Percentiles rank a stretch among this genome's conserved stretches.
phyloP scores from a whole-genome alignment of 805 yeast genomes.

The Teunomyces kruisii region DNA sequence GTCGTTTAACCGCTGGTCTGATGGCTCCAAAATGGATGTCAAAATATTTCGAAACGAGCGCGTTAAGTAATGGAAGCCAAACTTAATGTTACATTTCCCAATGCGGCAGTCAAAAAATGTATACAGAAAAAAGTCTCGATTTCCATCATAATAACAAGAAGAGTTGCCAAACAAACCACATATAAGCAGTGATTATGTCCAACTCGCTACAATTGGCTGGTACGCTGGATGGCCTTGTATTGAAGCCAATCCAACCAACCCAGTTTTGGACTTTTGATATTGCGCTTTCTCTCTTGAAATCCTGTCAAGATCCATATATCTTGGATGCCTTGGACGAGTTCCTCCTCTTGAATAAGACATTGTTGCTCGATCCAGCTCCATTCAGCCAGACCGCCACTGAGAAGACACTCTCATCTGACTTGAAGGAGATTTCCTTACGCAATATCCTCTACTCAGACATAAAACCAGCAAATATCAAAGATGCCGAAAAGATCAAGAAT shows the following conservation, averaged over 20 bases:
- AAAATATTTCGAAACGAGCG: conserved; percentile 1
- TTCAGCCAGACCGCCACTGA: conserved; percentile 14
- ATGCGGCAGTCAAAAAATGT: conserved; percentile 14
- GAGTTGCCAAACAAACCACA: conserved; percentile 1
- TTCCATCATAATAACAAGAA: not conserved
- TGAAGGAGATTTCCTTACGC: conserved; percentile 39
- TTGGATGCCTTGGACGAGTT: conserved; percentile 42
- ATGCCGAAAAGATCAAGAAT: conserved; percentile 41
- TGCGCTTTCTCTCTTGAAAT: conserved; percentile 33
- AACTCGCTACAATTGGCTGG: conserved; percentile 4
- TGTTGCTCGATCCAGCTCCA: conserved; percentile 33
- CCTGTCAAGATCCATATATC: conserved; percentile 29
- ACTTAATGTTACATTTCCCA: conserved; percentile 8
- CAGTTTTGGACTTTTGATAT: conserved; percentile 41
- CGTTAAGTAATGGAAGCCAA: not conserved
- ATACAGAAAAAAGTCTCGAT: conserved; percentile 1
- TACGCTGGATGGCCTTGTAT: conserved; percentile 13
- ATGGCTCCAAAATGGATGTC: not conserved
- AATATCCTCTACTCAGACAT: conserved; percentile 38
- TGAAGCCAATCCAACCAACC: conserved; percentile 34
- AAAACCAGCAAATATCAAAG: conserved; percentile 30
- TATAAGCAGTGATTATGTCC: conserved; percentile 1
- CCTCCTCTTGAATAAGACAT: conserved; percentile 28
- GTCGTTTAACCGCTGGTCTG: not conserved
- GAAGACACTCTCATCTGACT: not conserved